Evolutionary conservation across 257 asterid species (phyloP).

Genomic region (Solanum arcanum): DNA sequence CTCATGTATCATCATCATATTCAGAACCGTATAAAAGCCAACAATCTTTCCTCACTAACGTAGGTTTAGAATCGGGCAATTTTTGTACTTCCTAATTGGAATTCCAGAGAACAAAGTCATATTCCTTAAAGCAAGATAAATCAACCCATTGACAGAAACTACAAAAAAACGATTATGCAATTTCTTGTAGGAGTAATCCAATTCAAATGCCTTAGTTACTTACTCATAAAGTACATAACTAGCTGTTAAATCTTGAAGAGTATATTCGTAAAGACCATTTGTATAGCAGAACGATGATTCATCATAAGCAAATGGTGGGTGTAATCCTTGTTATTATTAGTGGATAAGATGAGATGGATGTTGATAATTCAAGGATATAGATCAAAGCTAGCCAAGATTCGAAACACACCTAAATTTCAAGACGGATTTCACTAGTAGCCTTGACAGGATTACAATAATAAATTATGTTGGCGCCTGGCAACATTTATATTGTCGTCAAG

Average conservation of each 20-base stretch:
- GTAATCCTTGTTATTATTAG: not conserved
- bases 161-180: not conserved
- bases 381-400: not conserved
- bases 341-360: not conserved
- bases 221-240: not conserved
- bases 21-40: not conserved
- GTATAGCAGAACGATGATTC: too few species aligned
- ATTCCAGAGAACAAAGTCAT: not conserved
- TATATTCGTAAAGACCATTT: not conserved
- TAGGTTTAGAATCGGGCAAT: not conserved
- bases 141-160: not conserved
- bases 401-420: not conserved
- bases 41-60: not conserved
- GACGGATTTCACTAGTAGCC: not conserved
- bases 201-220: not conserved
- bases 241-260: not conserved
- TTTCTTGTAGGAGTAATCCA: not conserved
- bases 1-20: not conserved
- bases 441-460: too few species aligned
- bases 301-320: not conserved
- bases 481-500: not conserved
- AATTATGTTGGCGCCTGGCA: not conserved
- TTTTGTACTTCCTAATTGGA: not conserved
- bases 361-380: not conserved
- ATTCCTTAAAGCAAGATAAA: not conserved